phyloP scores from a whole-genome alignment of 345 rosid genomes.

The Clausena lansium region DNA sequence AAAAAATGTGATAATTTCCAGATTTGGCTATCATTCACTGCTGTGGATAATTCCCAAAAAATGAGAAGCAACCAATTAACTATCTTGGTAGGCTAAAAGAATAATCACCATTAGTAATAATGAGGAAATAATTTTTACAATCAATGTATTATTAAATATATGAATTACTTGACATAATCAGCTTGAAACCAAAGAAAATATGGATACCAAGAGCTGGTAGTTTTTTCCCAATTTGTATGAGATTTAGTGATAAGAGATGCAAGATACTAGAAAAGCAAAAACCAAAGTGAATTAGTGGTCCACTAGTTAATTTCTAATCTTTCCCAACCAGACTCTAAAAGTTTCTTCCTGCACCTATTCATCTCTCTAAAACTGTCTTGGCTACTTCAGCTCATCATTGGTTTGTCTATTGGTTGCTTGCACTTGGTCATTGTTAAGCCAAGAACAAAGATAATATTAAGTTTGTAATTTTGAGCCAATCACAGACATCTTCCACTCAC shows the following conservation, averaged over 20 bases:
- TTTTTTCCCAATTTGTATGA: background rate
- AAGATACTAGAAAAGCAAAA: background rate
- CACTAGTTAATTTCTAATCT: background rate
- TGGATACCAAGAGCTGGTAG: background rate
- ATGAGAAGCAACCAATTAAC: background rate
- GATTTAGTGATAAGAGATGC: background rate
- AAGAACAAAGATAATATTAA: background rate
- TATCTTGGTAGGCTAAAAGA: background rate
- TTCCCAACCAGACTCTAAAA: background rate
- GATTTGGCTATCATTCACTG: background rate
- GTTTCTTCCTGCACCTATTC: background rate
- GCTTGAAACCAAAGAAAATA: background rate
- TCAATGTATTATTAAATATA: background rate
- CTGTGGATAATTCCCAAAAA: background rate
- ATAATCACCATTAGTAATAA: background rate
- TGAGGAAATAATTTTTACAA: background rate
- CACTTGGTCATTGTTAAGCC: background rate
- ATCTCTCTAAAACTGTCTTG: background rate
- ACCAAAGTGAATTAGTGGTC: background rate
- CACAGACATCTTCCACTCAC: background rate
- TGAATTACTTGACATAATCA: background rate
- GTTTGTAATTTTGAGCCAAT: background rate
- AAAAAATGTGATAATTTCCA: background rate
- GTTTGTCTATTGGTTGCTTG: background rate
- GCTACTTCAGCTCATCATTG: background rate